Evolutionary conservation across 805 yeast genomes (phyloP).

Genomic region (Kluyveromyces siamensis): DNA sequence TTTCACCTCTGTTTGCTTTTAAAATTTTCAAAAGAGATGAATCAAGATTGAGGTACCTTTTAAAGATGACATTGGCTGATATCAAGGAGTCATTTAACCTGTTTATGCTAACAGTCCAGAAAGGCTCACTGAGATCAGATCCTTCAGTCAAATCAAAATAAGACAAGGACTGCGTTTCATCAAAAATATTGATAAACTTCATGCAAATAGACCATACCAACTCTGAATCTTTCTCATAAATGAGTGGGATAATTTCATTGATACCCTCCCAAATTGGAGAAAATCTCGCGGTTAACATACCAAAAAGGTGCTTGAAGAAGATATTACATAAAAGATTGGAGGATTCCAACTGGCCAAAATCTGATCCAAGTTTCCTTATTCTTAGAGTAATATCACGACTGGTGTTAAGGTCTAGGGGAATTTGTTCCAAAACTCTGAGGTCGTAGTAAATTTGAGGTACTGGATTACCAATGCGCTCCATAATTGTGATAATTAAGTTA

Average conservation of each 20-base stretch:
- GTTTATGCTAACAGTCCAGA: constrained; percentile 38
- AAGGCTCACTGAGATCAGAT: neutral
- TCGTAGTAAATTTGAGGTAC: constrained; percentile 38
- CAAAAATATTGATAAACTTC: constrained; percentile 25
- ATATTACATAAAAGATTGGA: constrained; percentile 15
- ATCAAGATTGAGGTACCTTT: constrained; percentile 28
- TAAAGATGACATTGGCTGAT: constrained; percentile 21
- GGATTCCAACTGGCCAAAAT: constrained; percentile 29
- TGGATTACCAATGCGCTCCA: constrained; percentile 18
- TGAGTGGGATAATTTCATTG: constrained; percentile 44
- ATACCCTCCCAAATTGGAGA: constrained; percentile 84
- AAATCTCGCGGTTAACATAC: constrained; percentile 64
- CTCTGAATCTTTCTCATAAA: constrained; percentile 34
- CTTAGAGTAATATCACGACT: constrained; percentile 70
- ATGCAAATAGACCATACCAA: constrained; percentile 49
- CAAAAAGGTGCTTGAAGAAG: constrained; percentile 47
- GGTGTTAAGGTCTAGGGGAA: constrained; percentile 58
- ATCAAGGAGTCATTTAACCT: constrained; percentile 36
- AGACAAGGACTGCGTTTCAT: constrained; percentile 9
- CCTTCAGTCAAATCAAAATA: constrained; percentile 13
- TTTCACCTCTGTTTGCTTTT: constrained; percentile 30
- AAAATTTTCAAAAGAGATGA: constrained; percentile 33
- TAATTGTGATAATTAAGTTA: constrained; percentile 33
- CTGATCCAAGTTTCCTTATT: constrained; percentile 47
- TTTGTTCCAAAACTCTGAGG: constrained; percentile 55